Evolutionary conservation across 768 basidiomycete genomes (phyloP).

Genomic region (Lanmaoa pseudosensibilis): DNA sequence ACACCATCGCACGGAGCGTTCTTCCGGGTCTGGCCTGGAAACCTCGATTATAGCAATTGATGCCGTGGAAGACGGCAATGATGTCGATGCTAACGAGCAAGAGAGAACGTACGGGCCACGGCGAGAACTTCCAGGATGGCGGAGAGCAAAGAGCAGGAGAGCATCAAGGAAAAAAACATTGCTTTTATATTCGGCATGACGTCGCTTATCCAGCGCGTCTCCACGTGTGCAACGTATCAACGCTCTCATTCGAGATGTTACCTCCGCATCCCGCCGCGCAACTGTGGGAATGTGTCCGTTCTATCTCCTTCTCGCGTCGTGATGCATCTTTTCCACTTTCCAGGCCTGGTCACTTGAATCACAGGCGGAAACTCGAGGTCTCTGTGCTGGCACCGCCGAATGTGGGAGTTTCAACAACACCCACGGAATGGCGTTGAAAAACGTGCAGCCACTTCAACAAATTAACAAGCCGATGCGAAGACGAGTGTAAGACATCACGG

Average conservation of each 20-base stretch:
- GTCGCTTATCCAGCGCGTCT: slow-evolving; percentile 1
- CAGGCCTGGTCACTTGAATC: background rate
- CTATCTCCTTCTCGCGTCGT: background rate
- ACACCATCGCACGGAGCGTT: background rate
- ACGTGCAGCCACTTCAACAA: background rate
- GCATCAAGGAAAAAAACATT: background rate
- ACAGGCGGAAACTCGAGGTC: background rate
- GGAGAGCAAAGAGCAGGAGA: background rate
- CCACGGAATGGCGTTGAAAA: background rate
- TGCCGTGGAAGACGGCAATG: background rate
- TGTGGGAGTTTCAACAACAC: too few species aligned
- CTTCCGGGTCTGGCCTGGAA: background rate
- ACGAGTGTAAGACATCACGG: background rate
- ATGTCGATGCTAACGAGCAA: background rate
- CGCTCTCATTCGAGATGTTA: background rate
- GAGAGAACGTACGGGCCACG: background rate
- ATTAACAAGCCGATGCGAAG: background rate
- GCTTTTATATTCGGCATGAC: slow-evolving; percentile 5
- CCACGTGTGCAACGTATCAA: background rate
- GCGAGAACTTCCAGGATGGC: background rate
- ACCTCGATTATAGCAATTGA: background rate
- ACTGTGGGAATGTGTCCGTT: slow-evolving; percentile 5
- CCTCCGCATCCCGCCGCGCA: background rate
- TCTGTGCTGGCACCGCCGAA: background rate
- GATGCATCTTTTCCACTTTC: background rate